Evolutionary conservation across 805 yeast species (phyloP), one percentile per base, ranked within the genome.

Genomic region (Yarrowia bubula): DNA sequence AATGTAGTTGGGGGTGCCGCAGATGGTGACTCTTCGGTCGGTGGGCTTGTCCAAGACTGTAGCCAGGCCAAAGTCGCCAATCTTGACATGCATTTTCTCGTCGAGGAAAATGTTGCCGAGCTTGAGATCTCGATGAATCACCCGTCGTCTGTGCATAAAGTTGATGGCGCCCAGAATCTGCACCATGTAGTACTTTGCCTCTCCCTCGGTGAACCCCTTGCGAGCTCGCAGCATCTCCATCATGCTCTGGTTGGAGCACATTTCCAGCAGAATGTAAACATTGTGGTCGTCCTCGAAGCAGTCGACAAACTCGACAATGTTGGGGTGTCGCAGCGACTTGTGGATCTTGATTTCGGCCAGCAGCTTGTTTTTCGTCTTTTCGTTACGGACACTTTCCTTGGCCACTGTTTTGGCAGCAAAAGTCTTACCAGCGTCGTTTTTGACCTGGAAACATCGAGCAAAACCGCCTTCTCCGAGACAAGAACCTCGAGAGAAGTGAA

Each of bases 61-160:
- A n/a, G 99, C 99, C 67, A 95, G 82, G 37, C 99, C 99, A 78
- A 95, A 95, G 76, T 95, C 99, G 69, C 99, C 99, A 68, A 95
- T 89, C 75, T 95, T 95, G 73, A 93, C 83, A 76, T 92, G 90
- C 96, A 93, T 95, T 53, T 90, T 83, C 9, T 91, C 89, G 75
- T 95, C 99, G 70, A 95, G 88, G 76, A 95, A 93, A 69, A 95
- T 91, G 76, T 95, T 95, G 33, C 99, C 99, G 66, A 96, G 84
- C 78, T 95, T 95, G 75, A 95, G 82, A 76, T 95, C 99, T 77
- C 99, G 84, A 78, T 95, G 99, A 68, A 95, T 89, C 13, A 95
- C 97, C 73, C 96, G 83, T 76, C 96, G 85, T 53, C 89, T 83
- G 74, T 95, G 99, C 84, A 95, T 85, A 75, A 93, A 92, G 75